These are phyloP conservation scores for Gryganskiella cystojenkinii DNA, from an alignment of 192 early-diverging fungal species.

Conservation along the genomic window DNA sequence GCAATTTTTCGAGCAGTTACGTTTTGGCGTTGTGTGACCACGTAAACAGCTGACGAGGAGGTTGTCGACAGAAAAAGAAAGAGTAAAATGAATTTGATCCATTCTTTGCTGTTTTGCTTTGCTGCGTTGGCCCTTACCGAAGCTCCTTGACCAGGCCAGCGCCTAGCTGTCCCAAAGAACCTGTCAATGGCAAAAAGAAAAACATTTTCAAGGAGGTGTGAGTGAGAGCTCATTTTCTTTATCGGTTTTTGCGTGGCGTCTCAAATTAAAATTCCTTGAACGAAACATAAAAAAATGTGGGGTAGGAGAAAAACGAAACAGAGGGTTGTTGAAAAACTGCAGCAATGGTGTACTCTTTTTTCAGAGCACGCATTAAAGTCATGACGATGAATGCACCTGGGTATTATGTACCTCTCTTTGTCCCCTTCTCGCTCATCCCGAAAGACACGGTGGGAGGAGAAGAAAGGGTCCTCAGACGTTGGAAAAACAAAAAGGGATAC, in stretches of 20 bases:
- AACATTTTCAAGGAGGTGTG: neutral
- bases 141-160: slow-evolving; percentile 68
- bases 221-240: neutral
- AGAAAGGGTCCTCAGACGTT: neutral
- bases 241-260: no score
- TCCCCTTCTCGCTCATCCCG: no score
- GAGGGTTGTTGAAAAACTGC: no score
- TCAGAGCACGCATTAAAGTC: neutral
- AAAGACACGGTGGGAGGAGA: no score
- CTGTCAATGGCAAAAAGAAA: slow-evolving; percentile 1
- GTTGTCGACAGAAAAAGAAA: neutral
- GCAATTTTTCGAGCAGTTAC: neutral
- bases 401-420: no score
- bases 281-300: neutral
- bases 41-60: slow-evolving; percentile 22
- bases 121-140: slow-evolving; percentile 58
- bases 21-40: slow-evolving; percentile 6
- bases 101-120: neutral
- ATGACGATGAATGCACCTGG: neutral
- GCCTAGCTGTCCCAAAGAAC: slow-evolving; percentile 71
- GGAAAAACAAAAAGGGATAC: neutral
- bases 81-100: neutral
- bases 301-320: neutral
- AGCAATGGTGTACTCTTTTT: neutral
- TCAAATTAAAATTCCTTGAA: neutral